These are phyloP conservation scores for Fremontodendron californicum DNA, from an alignment of 345 rosid genomes.

Conservation along the genomic window DNA sequence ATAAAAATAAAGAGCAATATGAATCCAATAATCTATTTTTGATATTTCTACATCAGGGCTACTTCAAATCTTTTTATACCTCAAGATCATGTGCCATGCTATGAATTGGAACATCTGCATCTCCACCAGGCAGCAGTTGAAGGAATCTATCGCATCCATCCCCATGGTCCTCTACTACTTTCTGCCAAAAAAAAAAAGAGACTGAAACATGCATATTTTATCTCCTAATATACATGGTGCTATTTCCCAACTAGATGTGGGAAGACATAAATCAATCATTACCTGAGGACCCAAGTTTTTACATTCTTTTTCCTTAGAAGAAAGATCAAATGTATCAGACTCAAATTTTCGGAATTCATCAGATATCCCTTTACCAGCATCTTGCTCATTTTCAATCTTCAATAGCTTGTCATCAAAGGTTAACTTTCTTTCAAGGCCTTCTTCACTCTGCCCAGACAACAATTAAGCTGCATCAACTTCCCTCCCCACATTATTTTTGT, in stretches of 20 bases:
- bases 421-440: slow-evolving; percentile 18
- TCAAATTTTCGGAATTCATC: no score
- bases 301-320: slow-evolving; percentile 22
- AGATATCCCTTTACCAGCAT: no score
- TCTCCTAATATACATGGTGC: not conserved
- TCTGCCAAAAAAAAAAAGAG: slow-evolving; percentile 6
- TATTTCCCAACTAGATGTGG: not conserved
- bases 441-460: slow-evolving; percentile 12
- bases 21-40: not conserved
- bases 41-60: not conserved
- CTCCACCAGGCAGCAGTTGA: slow-evolving; percentile 11
- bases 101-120: slow-evolving; percentile 14
- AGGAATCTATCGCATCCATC: slow-evolving; percentile 11
- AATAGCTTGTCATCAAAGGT: slow-evolving; percentile 7
- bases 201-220: not conserved
- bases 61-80: not conserved
- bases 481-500: not conserved
- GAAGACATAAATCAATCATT: not conserved
- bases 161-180: not conserved
- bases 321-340: slow-evolving; percentile 21
- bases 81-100: slow-evolving; percentile 11
- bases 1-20: not conserved
- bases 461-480: slow-evolving; percentile 11
- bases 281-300: slow-evolving; percentile 34
- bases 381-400: no score